phyloP scores from a whole-genome alignment of 129 eudicot species.

The Centella asiatica region DNA sequence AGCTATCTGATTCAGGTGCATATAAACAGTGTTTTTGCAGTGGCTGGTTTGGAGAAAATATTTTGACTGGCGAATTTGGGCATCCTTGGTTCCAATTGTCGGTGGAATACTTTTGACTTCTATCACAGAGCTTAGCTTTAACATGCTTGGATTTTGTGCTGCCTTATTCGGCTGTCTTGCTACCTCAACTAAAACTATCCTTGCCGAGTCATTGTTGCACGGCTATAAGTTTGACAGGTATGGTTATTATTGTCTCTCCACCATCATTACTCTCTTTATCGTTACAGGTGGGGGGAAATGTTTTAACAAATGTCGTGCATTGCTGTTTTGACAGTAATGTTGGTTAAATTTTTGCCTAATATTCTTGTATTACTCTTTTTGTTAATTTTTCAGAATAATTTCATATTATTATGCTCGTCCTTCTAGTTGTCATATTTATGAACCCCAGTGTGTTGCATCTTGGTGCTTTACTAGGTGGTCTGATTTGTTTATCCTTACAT shows the following conservation, averaged over 20 bases:
- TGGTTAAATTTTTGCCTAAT: too few relatives aligned
- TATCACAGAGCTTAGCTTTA: slow-evolving; percentile 88
- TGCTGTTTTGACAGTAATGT: too few relatives aligned
- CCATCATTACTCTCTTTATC: not conserved
- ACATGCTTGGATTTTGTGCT: slow-evolving; percentile 81
- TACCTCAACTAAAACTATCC: slow-evolving; percentile 94
- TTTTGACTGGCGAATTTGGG: slow-evolving; percentile 94
- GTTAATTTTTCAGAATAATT: too few relatives aligned
- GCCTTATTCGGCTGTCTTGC: slow-evolving; percentile 97
- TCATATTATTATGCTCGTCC: too few relatives aligned
- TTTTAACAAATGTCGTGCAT: too few relatives aligned
- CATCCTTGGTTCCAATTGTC: slow-evolving; percentile 82
- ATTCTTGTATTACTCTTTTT: too few relatives aligned
- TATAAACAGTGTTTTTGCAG: slow-evolving; percentile 79
- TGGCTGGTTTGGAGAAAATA: slow-evolving; percentile 93
- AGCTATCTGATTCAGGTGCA: not conserved
- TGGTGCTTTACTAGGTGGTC: too few relatives aligned
- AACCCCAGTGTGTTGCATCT: too few relatives aligned
- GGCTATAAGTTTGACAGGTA: slow-evolving; percentile 99
- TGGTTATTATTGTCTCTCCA: slow-evolving; percentile 1
- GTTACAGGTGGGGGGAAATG: not conserved
- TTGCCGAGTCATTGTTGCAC: slow-evolving; percentile 89
- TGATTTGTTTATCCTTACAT: too few relatives aligned
- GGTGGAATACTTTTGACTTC: slow-evolving; percentile 97
- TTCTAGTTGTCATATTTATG: too few relatives aligned